These are phyloP conservation scores for Trypanosoma platydactyli DNA, from an alignment of 208 protist species.

Conservation along the genomic window DNA sequence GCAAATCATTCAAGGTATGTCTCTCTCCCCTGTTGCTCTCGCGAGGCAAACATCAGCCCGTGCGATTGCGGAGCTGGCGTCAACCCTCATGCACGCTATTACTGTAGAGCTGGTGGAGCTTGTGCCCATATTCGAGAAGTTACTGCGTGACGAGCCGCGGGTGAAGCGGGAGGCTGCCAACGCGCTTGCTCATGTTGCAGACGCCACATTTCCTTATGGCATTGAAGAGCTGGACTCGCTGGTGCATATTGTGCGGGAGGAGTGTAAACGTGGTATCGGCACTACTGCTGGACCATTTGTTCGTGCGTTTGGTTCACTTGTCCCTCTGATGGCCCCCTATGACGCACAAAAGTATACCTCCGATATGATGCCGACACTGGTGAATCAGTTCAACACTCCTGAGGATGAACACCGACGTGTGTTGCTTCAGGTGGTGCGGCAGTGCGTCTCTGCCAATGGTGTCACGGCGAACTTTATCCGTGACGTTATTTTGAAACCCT, in stretches of 20 bases:
- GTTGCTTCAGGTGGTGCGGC: slow-evolving; percentile 97
- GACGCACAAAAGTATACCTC: slow-evolving; percentile 96
- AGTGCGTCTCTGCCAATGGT: slow-evolving; percentile 97
- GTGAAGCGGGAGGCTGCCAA: slow-evolving; percentile 96
- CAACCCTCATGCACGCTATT: slow-evolving; percentile 96
- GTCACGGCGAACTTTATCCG: slow-evolving; percentile 94
- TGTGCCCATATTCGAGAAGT: slow-evolving; percentile 95
- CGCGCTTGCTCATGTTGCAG: slow-evolving; percentile 96
- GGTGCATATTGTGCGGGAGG: slow-evolving; percentile 96
- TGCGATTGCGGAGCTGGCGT: slow-evolving; percentile 97
- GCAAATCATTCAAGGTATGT: slow-evolving; percentile 97
- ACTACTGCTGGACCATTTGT: slow-evolving; percentile 97
- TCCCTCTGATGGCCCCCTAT: slow-evolving; percentile 98
- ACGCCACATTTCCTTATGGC: slow-evolving; percentile 97
- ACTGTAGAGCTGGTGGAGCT: slow-evolving; percentile 95
- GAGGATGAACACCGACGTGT: slow-evolving; percentile 99
- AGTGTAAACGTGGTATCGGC: slow-evolving; percentile 91
- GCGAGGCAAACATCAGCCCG: slow-evolving; percentile 97
- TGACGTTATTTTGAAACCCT: slow-evolving; percentile 88
- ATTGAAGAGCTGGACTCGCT: slow-evolving; percentile 97
- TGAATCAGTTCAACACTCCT: slow-evolving; percentile 92
- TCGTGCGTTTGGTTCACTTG: slow-evolving; percentile 98
- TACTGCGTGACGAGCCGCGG: slow-evolving; percentile 95
- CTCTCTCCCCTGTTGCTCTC: slow-evolving; percentile 96
- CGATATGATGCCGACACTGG: slow-evolving; percentile 95